Evolutionary conservation across 345 rosid genomes (phyloP), one percentile per base, ranked within the genome.

Genomic region (Diplotaxis tenuifolia): DNA sequence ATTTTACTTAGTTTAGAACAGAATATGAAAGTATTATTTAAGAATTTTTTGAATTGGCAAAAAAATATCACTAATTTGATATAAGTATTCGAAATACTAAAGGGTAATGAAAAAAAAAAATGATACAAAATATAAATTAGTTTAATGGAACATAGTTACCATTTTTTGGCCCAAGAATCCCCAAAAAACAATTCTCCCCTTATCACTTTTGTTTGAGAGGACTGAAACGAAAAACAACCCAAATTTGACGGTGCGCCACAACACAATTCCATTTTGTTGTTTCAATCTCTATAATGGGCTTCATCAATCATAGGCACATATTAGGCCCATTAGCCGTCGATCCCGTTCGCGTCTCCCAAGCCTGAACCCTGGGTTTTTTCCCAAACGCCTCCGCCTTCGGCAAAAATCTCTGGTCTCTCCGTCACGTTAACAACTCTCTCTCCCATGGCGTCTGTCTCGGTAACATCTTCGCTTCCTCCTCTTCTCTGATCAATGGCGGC

Each of bases 401-500:
- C 40, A 25, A 45, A 27, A 53, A 36, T 10, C 42, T 32, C 29
- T 27, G 40, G 21, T 47, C 42, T 60, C 68, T 40, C 65, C 28
- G 63, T 27, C 47, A 2, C 58, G 64, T 29, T 34, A 65, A 42
- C 75, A 73, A 27, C 63, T 57, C 62, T 19, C 55, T 19, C 16
- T 42, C 28, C 60, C 47, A 29, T 70, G 68, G 74, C 82, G 82
- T 82, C 49, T 42, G 84, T 81, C 81, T 82, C 72, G 65, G 65
- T 68, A 55, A 15, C 69, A 19, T 62, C 76, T 75, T 67, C 82
- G 56, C 28, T 56, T 67, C 56, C 18, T 29, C 65, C 9, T 60
- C 67, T 28, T 4, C 34, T 32, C 27, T 63, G 47, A 42, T 62
- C 63, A 70, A 78, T 72, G 78, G 38, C 73, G 55, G 12, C 64